Base-by-base conservation (phyloP, 495 filamentous ascomycete genomes). In the Pyrenopolyporus hunteri region DNA sequence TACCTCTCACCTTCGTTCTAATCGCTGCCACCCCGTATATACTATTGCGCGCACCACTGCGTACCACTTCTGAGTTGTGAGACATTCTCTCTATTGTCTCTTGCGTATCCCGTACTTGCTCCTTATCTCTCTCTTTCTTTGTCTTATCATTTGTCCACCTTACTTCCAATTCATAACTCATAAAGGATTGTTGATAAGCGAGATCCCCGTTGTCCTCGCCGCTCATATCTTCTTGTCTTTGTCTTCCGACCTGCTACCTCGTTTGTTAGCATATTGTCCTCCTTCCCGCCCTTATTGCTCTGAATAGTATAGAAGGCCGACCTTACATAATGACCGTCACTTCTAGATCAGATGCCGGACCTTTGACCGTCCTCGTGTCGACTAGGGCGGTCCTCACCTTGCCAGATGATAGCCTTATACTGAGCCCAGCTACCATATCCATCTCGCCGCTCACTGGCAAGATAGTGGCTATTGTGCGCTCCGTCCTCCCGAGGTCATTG, bases 391-490 rank as follows among this genome's bases (percentile, higher is more conserved):
- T 98, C 29, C 73, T 97, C 71, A 92, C 86, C 6, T 81, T 88
- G 26, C 84, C 87, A 17, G 73, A 82, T 40, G 75, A 84, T 51
- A 76, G 74, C 28, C 73, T 83, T 4, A 8, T 79, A 5, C 69
- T 83, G n/a, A 77, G 76, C 5, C 82, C 83, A 8, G 84, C 82
- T 26, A 97, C 93, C 13, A 82, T 98, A 57, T 82, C 89, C 37
- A 78, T 97, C 65, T 96, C 91, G 4, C 86, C 82, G 4, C 71
- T 64, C 23, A 90, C 91, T 1, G 94, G 94, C 66, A 96, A 91
- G 78, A 94, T 98, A 73, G 82, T 87, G 16, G 87, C 89, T 5
- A 81, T 96, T 56, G 84, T 89, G 62, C 83, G 86, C 44, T 82
- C 83, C 20, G 79, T 97, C 58, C 79, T 96, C 33, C 90, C 89